These are phyloP conservation scores for Lippia alba DNA, from an alignment of 305 asterid genomes.

Conservation along the genomic window DNA sequence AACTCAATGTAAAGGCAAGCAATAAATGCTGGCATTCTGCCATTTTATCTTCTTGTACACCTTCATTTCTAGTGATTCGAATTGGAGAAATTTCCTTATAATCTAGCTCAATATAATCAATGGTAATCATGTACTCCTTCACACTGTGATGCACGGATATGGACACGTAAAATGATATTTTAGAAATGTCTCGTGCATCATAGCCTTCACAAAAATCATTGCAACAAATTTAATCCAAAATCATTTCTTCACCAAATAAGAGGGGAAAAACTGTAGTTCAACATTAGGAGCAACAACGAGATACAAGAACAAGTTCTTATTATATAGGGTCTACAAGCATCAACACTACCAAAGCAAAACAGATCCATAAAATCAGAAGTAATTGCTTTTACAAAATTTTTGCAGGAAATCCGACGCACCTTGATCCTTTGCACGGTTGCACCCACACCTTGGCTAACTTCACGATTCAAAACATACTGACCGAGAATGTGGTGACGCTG, in stretches of 20 bases:
- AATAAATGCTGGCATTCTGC: too few species aligned
- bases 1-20: neutral
- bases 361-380: slow-evolving; percentile 52
- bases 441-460: slow-evolving; percentile 51
- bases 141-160: too few species aligned
- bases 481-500: slow-evolving; percentile 95
- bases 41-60: too few species aligned
- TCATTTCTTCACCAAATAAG: neutral
- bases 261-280: slow-evolving; percentile 24
- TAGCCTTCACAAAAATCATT: neutral
- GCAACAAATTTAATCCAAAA: neutral
- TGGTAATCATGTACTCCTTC: neutral
- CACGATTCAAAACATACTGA: slow-evolving; percentile 66
- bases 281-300: slow-evolving; percentile 31
- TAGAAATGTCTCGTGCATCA: too few species aligned
- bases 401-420: slow-evolving; percentile 69
- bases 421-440: slow-evolving; percentile 60
- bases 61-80: too few species aligned
- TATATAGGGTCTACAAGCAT: slow-evolving; percentile 33
- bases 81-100: too few species aligned
- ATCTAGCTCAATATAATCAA: too few species aligned
- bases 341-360: slow-evolving; percentile 27
- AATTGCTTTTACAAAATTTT: slow-evolving; percentile 79
- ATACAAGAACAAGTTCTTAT: slow-evolving; percentile 38
- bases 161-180: too few species aligned